Percentiles rank a stretch among this genome's conserved stretches.
These are phyloP conservation scores for Alternaria sp. DNA, from an alignment of 2,329 filamentous ascomycete species.

Conservation along the genomic window DNA sequence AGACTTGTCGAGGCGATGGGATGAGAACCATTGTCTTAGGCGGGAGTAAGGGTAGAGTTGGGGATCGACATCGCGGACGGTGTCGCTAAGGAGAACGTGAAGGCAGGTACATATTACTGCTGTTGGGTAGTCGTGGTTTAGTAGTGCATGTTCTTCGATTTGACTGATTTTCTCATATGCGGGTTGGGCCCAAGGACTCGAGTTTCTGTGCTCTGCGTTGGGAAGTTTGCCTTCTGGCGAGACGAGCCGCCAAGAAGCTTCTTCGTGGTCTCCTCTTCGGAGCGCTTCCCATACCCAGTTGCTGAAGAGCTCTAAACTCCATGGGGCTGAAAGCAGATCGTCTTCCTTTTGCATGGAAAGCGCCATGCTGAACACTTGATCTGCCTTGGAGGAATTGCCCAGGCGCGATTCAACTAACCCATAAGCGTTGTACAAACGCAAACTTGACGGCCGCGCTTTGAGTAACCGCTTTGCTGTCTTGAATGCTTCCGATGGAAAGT, in stretches of 20 bases:
- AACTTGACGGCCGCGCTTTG: conserved; percentile 70
- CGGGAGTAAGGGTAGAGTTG: conserved; percentile 51
- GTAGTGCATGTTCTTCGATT: conserved; percentile 63
- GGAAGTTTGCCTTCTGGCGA: conserved; percentile 33
- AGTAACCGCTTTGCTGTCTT: conserved; percentile 78
- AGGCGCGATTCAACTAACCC: conserved; percentile 73
- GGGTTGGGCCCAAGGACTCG: conserved; percentile 19
- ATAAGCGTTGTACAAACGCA: conserved; percentile 80
- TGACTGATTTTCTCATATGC: conserved; percentile 23
- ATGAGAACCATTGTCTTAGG: conserved; percentile 32
- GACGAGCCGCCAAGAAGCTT: conserved; percentile 48
- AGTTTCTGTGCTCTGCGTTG: not conserved
- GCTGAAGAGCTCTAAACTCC: conserved; percentile 60
- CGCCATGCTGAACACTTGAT: conserved; percentile 72
- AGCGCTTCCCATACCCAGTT: conserved; percentile 73
- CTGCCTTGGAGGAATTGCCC: conserved; percentile 65
- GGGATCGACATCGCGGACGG: conserved; percentile 55
- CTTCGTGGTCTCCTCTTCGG: conserved; percentile 45
- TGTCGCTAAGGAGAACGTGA: conserved; percentile 72
- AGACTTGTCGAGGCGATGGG: conserved; percentile 28
- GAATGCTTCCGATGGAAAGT: conserved; percentile 63
- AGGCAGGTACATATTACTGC: conserved; percentile 68
- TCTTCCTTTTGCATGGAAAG: conserved; percentile 64
- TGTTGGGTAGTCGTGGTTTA: conserved; percentile 48
- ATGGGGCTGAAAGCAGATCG: conserved; percentile 61